Evolutionary conservation across 164 flowering plant genomes (phyloP).

Genomic region (Sedum album): DNA sequence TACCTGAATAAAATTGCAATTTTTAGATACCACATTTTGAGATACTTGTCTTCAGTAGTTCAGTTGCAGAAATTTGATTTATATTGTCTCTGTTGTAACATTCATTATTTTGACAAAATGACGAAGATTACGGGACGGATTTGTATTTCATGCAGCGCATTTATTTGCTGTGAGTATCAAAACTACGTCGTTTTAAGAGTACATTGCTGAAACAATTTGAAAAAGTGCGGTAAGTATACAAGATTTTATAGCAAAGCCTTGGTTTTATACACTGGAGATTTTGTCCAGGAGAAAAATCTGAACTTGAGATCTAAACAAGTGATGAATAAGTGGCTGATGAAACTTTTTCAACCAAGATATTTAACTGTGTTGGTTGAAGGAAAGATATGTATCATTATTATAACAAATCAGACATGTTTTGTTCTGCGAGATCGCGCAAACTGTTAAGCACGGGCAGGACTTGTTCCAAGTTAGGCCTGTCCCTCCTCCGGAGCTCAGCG

Average conservation of each 20-base stretch:
- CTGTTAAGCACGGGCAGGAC: not conserved
- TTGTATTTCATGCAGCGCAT: too few relatives aligned
- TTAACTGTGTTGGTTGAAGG: not conserved
- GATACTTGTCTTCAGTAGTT: too few relatives aligned
- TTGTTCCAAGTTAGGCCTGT: not conserved
- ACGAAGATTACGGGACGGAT: too few relatives aligned
- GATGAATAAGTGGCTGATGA: too few relatives aligned
- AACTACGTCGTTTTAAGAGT: too few relatives aligned
- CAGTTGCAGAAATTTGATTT: too few relatives aligned
- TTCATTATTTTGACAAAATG: too few relatives aligned
- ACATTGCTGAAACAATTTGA: too few relatives aligned
- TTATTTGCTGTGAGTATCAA: too few relatives aligned
- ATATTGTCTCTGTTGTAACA: too few relatives aligned
- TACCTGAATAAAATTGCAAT: too few relatives aligned
- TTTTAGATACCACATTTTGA: too few relatives aligned
- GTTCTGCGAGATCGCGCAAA: not conserved
- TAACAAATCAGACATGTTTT: not conserved
- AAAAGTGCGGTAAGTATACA: not conserved
- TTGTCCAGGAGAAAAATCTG: not conserved
- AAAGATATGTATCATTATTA: not conserved
- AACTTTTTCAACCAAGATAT: not conserved
- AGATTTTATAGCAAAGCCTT: not conserved
- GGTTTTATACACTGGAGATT: not conserved
- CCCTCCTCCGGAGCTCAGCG: conserved; percentile 4
- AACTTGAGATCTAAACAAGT: not conserved